Evolutionary conservation across 345 rosid species (phyloP), one percentile per base, ranked within the genome.

Genomic region (Eutrema heterophyllum): DNA sequence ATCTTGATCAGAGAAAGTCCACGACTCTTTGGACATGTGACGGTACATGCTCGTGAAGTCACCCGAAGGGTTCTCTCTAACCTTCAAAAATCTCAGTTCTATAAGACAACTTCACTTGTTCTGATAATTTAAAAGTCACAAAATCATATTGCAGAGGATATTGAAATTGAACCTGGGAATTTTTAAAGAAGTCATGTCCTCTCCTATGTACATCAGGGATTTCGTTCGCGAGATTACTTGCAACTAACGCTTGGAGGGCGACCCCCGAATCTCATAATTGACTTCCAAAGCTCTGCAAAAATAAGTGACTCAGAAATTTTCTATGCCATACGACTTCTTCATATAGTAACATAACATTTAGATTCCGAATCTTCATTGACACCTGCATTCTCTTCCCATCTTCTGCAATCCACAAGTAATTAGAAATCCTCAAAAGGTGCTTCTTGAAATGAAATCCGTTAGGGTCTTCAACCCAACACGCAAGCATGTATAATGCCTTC

Each of bases 331-430:
- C n/a, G n/a, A n/a, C n/a, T n/a, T n/a, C n/a, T n/a, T n/a, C n/a
- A n/a, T n/a, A 16, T 18, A 8, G 59, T 41, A 51, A 16, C 51
- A 24, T 52, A 59, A 48, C 27, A 66, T 29, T 29, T 2, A 5
- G 45, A 48, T 63, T 56, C 45, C 30, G 43, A 38, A 58, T 44
- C 44, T 59, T 32, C 36, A 62, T 67, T 48, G 48, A 40, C 33
- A 68, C 75, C 89, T 88, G 93, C 90, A 89, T 82, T 82, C 89
- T 94, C 86, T 91, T 88, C 76, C 97, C 98, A 80, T 94, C 98
- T 80, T 94, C 97, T 48, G 90, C 97, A 63, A 91, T 79, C 98
- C 96, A 94, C 48, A 89, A 55, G 70, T 86, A 94, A 77, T 94
- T 97, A 0, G 91, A 75, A 27, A 91, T 70, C 76, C 97, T 83